Evolutionary conservation across 106 monocot genomes (phyloP).

Genomic region (Posidonia australis): DNA sequence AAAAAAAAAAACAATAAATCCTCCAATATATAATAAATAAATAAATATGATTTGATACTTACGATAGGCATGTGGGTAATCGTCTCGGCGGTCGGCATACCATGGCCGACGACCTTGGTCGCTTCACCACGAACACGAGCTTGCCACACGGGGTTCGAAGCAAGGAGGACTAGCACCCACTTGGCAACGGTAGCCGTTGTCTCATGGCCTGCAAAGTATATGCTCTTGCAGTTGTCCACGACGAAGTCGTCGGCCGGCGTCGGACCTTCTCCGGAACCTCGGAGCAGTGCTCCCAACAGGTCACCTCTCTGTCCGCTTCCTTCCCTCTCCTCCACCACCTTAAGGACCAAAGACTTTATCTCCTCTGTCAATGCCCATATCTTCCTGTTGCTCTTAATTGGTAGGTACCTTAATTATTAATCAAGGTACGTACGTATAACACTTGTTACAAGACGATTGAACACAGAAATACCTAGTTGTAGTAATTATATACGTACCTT

Average conservation of each 20-base stretch:
- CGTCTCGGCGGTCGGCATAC: too few relatives aligned
- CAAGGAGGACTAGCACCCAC: slow-evolving; percentile 68
- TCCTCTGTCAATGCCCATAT: slow-evolving; percentile 36
- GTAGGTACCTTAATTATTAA: too few relatives aligned
- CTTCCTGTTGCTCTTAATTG: slow-evolving; percentile 39
- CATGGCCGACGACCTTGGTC: slow-evolving; percentile 29
- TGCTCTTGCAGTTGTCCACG: slow-evolving; percentile 79
- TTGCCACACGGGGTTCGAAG: slow-evolving; percentile 61
- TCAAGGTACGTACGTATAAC: too few relatives aligned
- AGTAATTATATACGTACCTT: background rate
- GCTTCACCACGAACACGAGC: slow-evolving; percentile 41
- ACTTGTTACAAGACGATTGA: too few relatives aligned
- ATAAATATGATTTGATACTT: too few relatives aligned
- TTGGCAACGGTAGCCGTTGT: slow-evolving; percentile 36
- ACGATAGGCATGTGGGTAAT: too few relatives aligned
- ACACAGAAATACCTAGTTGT: too few relatives aligned
- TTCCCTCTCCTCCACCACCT: slow-evolving; percentile 24
- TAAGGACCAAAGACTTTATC: slow-evolving; percentile 29
- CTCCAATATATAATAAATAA: too few relatives aligned
- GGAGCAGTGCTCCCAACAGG: background rate
- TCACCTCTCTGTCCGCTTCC: too few relatives aligned
- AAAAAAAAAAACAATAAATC: too few relatives aligned
- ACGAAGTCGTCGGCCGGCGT: slow-evolving; percentile 31
- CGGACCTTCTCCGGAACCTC: background rate
- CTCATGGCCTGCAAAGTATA: slow-evolving; percentile 77